Evolutionary conservation across 225 moss, liverwort and hornwort genomes (phyloP).

Genomic region (Bryum argenteum): DNA sequence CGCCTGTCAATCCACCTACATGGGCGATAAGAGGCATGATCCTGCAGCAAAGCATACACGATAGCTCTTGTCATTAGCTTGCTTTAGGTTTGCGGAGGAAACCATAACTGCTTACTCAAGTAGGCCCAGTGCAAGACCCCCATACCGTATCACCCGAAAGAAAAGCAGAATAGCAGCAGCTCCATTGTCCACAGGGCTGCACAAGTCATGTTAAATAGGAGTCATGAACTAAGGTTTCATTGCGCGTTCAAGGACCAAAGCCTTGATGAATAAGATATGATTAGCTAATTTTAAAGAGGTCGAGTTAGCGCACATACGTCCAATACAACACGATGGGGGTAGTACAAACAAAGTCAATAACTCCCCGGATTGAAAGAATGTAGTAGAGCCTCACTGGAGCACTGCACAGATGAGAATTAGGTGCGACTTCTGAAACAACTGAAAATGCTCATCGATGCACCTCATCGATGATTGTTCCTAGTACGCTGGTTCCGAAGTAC

Average conservation of each 20-base stretch:
- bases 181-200: conserved; percentile 73
- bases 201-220: conserved; percentile 25
- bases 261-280: conserved; percentile 3
- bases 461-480: too few species aligned
- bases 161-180: conserved; percentile 86
- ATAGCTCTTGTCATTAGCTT: conserved; percentile 1
- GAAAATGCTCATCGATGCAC: too few species aligned
- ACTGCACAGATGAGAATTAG: conserved; percentile 49
- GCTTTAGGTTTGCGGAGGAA: conserved; percentile 6
- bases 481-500: background rate
- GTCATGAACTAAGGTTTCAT: conserved; percentile 23
- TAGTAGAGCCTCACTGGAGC: conserved; percentile 93
- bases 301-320: conserved; percentile 57
- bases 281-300: background rate
- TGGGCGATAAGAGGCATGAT: conserved; percentile 52
- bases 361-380: conserved; percentile 75
- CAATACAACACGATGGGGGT: conserved; percentile 80
- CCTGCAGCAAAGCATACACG: conserved; percentile 37
- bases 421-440: conserved; percentile 7
- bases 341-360: conserved; percentile 85
- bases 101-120: background rate
- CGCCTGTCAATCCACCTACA: conserved; percentile 58
- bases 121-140: conserved; percentile 12
- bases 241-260: conserved; percentile 1
- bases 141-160: conserved; percentile 81